Evolutionary conservation across 2,329 filamentous ascomycete genomes (phyloP), one percentile per base, ranked within the genome.

Genomic region (Myriosclerotinia curreyana): DNA sequence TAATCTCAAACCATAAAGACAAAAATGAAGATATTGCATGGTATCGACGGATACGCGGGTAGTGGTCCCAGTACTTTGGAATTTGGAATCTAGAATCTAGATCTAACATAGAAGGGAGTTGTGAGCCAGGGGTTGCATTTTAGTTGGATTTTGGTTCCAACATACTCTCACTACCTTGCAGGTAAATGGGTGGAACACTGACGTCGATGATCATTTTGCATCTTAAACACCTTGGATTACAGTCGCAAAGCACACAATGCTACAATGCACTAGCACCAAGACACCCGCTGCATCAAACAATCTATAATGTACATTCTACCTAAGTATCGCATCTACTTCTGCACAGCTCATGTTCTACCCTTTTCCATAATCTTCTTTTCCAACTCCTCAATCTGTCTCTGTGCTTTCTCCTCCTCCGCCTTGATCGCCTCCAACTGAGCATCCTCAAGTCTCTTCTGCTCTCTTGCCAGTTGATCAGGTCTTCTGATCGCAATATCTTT

Each of bases 401-500:
- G 75, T 75, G 80, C 81, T 71, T 75, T 76, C 75, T 86, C 84
- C 69, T 81, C 81, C 68, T 83, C 81, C 14, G 76, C 76, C 77
- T 76, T 81, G 81, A 70, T 77, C 69, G 69, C 77, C 64, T 78
- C 77, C 60, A 73, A 75, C 67, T 80, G 80, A 71, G 86, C 85
- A 55, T 81, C 81, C 64, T 81, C 81, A 75, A 89, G 90, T 69
- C 93, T 83, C 68, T 82, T 81, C 64, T 83, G 80, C 79, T 98
- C 94, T 51, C 87, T 81, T 75, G 87, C 84, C 14, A 96, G 79
- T 82, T 99, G 95, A 74, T 99, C 95, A 4, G 90, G 87, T 65
- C 95, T 82, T 68, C 95, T 84, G 60, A 90, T 81, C 1, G 95
- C 94, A 73, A 99, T 98, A 75, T 98, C 95, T 75, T 96, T 94